These are phyloP conservation scores for Boletus rubroflammeus DNA, from an alignment of 768 basidiomycete genomes.

Conservation along the genomic window DNA sequence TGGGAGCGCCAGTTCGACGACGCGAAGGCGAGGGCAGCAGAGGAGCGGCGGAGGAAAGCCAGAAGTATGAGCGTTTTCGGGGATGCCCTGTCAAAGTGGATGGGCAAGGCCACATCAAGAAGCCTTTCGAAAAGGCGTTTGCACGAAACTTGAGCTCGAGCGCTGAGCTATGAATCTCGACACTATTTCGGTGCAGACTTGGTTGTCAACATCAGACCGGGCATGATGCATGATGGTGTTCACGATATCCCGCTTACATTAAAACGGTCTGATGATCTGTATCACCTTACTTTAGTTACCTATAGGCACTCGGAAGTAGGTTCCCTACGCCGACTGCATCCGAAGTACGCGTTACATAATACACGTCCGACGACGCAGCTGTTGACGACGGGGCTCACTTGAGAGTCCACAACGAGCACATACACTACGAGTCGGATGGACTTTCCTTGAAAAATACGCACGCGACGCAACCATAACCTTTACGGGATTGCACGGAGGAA, in stretches of 20 bases:
- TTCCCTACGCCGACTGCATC: background rate
- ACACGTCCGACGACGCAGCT: background rate
- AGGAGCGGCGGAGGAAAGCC: conserved; percentile 14
- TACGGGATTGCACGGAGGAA: conserved; percentile 1
- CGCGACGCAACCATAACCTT: conserved; percentile 4
- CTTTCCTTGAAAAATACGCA: conserved; percentile 23
- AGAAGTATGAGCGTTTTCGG: conserved; percentile 1
- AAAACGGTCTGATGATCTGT: background rate
- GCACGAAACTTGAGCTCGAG: background rate
- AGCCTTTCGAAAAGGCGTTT: background rate
- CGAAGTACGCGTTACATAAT: conserved; percentile 17
- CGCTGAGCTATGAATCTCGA: background rate
- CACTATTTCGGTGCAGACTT: background rate
- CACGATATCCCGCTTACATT: background rate
- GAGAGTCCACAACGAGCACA: background rate
- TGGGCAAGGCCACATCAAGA: conserved; percentile 5
- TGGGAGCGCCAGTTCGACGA: conserved; percentile 34
- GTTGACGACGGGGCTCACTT: background rate
- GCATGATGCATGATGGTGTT: background rate
- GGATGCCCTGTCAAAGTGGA: conserved; percentile 17
- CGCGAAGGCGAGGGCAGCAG: conserved; percentile 16
- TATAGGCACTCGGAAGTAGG: background rate
- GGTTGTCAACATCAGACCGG: background rate
- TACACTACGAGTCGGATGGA: conserved; percentile 23
- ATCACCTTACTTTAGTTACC: background rate